Evolutionary conservation across 2,329 filamentous ascomycete genomes (phyloP).

Genomic region (Xylariaceae sp.): DNA sequence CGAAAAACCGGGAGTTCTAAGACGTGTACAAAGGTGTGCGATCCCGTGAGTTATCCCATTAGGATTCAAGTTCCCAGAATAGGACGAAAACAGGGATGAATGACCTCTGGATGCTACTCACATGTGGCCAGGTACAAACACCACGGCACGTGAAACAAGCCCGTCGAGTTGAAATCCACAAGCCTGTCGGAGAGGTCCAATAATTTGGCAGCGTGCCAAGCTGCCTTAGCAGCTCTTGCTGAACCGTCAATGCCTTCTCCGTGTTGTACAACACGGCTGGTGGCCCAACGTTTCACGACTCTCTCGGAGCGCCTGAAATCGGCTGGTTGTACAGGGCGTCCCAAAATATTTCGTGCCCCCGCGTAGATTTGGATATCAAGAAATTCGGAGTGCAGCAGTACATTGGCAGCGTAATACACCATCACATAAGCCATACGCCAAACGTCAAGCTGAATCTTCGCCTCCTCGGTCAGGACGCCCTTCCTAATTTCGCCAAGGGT

Average conservation of each 20-base stretch:
- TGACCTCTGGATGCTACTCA: background rate
- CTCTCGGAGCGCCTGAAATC: slow-evolving; percentile 55
- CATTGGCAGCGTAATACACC: slow-evolving; percentile 61
- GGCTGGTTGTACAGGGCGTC: slow-evolving; percentile 51
- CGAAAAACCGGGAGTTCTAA: background rate
- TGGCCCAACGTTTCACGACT: slow-evolving; percentile 54
- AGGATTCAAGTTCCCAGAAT: background rate
- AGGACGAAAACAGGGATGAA: background rate
- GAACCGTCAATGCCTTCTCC: background rate
- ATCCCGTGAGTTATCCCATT: background rate
- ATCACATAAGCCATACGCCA: slow-evolving; percentile 55
- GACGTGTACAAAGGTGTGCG: background rate
- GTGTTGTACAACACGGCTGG: slow-evolving; percentile 23
- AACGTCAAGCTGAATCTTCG: slow-evolving; percentile 37
- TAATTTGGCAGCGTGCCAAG: slow-evolving; percentile 57
- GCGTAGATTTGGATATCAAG: slow-evolving; percentile 65
- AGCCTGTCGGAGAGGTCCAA: slow-evolving; percentile 52
- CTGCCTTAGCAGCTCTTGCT: slow-evolving; percentile 44
- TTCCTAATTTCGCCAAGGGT: slow-evolving; percentile 11
- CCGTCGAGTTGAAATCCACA: slow-evolving; percentile 53
- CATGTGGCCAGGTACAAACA: slow-evolving; percentile 60
- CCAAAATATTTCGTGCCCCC: slow-evolving; percentile 61
- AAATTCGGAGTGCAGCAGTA: slow-evolving; percentile 60
- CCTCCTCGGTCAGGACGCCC: slow-evolving; percentile 21
- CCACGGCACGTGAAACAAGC: slow-evolving; percentile 65